phyloP scores from a whole-genome alignment of 257 asterid species.

The Paraleonurus japonicus region DNA sequence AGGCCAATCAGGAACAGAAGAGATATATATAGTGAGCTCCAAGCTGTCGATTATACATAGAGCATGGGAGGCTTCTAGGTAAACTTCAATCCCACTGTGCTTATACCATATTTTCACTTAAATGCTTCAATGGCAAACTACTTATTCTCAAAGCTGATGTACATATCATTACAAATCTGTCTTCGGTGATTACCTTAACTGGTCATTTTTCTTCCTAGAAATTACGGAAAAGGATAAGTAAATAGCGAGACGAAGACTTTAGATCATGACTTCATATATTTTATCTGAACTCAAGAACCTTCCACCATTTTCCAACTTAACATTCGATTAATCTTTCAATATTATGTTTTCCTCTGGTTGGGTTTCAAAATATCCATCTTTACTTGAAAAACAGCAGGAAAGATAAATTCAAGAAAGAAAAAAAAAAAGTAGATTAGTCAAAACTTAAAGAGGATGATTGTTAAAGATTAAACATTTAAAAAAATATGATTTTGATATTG shows the following conservation, averaged over 20 bases:
- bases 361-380: background rate
- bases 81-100: background rate
- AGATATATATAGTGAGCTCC: slow-evolving; percentile 54
- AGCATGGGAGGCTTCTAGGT: slow-evolving; percentile 25
- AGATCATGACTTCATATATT: too few species aligned
- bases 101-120: background rate
- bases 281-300: too few species aligned
- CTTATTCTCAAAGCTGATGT: too few species aligned
- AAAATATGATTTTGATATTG: too few species aligned
- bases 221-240: background rate
- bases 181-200: background rate
- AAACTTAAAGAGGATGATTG: background rate
- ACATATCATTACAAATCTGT: too few species aligned
- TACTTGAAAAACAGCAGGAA: background rate
- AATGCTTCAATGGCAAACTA: too few species aligned
- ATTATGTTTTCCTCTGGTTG: too few species aligned
- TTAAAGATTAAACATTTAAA: background rate
- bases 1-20: slow-evolving; percentile 66
- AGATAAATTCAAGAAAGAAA: background rate
- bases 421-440: background rate
- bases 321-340: too few species aligned
- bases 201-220: background rate
- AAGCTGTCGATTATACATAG: slow-evolving; percentile 60
- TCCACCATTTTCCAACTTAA: too few species aligned
- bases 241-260: background rate